Conservation (phyloP, 306 rosid species). For the Sophora flavescens region DNA sequence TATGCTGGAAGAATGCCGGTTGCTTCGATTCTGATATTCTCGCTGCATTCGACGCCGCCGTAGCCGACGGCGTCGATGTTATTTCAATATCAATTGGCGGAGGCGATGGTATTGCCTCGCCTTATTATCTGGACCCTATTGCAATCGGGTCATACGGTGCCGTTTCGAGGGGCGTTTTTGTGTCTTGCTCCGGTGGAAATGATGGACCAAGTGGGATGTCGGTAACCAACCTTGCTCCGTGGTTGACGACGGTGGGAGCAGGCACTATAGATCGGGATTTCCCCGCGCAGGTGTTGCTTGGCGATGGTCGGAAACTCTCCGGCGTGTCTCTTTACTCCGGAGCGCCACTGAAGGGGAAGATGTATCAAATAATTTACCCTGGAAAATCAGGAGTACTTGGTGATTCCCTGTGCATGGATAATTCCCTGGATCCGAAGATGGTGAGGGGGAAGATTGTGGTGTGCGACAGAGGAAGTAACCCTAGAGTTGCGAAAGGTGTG, state of each 20-base stretch:
- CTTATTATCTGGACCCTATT: slow-evolving; percentile 77
- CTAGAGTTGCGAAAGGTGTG: slow-evolving; percentile 71
- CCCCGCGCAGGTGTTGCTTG: slow-evolving; percentile 65
- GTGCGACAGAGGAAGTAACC: slow-evolving; percentile 72
- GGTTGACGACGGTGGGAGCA: slow-evolving; percentile 77
- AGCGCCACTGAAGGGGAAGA: slow-evolving; percentile 60
- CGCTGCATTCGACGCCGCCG: slow-evolving; percentile 75
- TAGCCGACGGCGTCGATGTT: slow-evolving; percentile 72
- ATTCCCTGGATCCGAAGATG: slow-evolving; percentile 61
- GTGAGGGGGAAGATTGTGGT: slow-evolving; percentile 70
- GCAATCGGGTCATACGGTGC: slow-evolving; percentile 83
- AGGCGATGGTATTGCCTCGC: slow-evolving; percentile 64
- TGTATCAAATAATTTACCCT: slow-evolving; percentile 70
- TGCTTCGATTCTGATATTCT: slow-evolving; percentile 81
- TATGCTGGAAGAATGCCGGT: slow-evolving; percentile 77
- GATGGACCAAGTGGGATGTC: slow-evolving; percentile 76
- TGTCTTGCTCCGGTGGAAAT: slow-evolving; percentile 74
- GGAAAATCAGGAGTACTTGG: slow-evolving; percentile 68
- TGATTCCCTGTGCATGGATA: slow-evolving; percentile 74
- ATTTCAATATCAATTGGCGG: slow-evolving; percentile 78
- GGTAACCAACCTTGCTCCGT: slow-evolving; percentile 72
- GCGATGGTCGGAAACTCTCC: slow-evolving; percentile 57
- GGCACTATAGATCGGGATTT: slow-evolving; percentile 77
- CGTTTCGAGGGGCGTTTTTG: slow-evolving; percentile 65
- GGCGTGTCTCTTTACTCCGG: slow-evolving; percentile 76